Conservation (phyloP, 805 yeast genomes). For the Cyberlindnera misumaiensis region DNA sequence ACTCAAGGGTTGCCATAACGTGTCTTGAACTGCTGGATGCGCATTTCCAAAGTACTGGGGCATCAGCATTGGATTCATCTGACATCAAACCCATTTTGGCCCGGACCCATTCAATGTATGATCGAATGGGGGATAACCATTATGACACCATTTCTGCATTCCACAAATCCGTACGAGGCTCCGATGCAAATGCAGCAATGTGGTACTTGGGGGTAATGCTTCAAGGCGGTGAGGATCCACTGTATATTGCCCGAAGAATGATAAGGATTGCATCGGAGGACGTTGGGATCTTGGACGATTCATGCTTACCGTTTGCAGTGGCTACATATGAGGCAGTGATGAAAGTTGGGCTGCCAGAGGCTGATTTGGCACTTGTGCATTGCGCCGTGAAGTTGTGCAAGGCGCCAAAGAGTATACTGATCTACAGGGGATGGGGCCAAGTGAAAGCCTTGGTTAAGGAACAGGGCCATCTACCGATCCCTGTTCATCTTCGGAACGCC, state of each 20-base stretch:
- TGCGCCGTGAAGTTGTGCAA: slow-evolving; percentile 86
- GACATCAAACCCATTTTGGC: slow-evolving; percentile 34
- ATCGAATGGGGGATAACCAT: slow-evolving; percentile 84
- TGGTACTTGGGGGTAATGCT: slow-evolving; percentile 86
- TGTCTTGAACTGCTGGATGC: slow-evolving; percentile 50
- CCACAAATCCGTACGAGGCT: slow-evolving; percentile 88
- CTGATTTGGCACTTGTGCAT: slow-evolving; percentile 82
- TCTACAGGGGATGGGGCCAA: slow-evolving; percentile 71
- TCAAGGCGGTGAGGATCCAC: slow-evolving; percentile 89
- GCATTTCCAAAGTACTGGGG: slow-evolving; percentile 22
- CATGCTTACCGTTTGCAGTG: slow-evolving; percentile 79
- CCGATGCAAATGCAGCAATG: slow-evolving; percentile 83
- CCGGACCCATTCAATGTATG: slow-evolving; percentile 62
- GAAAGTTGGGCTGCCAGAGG: slow-evolving; percentile 92
- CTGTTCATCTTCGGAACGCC: slow-evolving; percentile 85
- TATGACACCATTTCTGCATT: slow-evolving; percentile 95
- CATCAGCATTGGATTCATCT: slow-evolving; percentile 4
- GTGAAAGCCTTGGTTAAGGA: slow-evolving; percentile 52
- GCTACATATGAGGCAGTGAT: slow-evolving; percentile 83
- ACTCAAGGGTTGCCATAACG: slow-evolving; percentile 79
- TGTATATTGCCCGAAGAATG: slow-evolving; percentile 85
- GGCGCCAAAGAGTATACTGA: slow-evolving; percentile 80
- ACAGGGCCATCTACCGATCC: slow-evolving; percentile 51
- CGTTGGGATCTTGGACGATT: slow-evolving; percentile 77
- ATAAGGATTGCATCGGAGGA: slow-evolving; percentile 94